A percentile compares a stretch with the other conserved stretches of the same genome.
phyloP scores from a whole-genome alignment of 768 basidiomycete genomes.

The Trametes cingulata region DNA sequence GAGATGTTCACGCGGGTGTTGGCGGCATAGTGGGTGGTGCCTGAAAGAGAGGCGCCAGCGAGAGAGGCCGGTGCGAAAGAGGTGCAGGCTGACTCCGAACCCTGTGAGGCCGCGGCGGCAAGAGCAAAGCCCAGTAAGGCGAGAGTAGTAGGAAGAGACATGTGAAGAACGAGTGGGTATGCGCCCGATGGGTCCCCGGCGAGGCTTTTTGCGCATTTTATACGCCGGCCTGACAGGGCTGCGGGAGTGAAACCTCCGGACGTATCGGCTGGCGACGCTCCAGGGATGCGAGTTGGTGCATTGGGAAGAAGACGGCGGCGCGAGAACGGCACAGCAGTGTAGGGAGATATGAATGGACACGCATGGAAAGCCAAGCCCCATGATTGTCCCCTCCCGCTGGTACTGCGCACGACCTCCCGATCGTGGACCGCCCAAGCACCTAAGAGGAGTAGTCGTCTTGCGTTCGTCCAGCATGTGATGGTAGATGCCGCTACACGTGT shows the following conservation, averaged over 20 bases:
- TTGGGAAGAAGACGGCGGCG: not conserved
- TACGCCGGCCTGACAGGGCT: not conserved
- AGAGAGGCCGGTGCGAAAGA: constrained; percentile 9
- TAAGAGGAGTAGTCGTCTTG: not conserved
- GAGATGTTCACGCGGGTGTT: constrained; percentile 24
- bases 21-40: constrained; percentile 19
- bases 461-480: not conserved
- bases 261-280: not conserved
- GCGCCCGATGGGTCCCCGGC: not conserved
- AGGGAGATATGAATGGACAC: not conserved
- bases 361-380: not conserved
- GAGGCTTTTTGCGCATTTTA: not conserved
- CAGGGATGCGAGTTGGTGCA: not conserved
- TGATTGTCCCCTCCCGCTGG: not conserved
- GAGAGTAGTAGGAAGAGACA: not conserved
- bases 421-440: not conserved
- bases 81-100: constrained; percentile 2
- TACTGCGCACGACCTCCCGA: not conserved
- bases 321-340: not conserved
- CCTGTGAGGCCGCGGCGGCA: not conserved
- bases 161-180: not conserved
- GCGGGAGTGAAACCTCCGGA: not conserved
- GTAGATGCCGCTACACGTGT: not conserved
- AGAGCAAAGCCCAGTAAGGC: constrained; percentile 1
- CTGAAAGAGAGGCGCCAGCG: constrained; percentile 3